Percentiles rank a stretch among this genome's conserved stretches.
Evolutionary conservation across 768 basidiomycete genomes (phyloP).

Genomic region (Amyloporia xantha): DNA sequence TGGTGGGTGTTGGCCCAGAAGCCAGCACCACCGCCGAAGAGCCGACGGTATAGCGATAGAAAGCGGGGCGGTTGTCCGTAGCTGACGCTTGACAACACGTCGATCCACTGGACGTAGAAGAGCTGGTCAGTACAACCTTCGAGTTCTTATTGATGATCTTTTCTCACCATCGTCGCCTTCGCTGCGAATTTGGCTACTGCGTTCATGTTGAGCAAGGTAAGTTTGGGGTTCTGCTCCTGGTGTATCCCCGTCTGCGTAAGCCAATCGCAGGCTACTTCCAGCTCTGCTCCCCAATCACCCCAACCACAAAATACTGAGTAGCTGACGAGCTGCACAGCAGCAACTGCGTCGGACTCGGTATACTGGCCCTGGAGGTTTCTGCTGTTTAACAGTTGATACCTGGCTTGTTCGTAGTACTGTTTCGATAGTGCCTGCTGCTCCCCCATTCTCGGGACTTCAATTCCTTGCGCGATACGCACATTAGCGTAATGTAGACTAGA

Average conservation of each 20-base stretch:
- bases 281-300: constrained; percentile 63
- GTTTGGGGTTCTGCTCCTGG: constrained; percentile 56
- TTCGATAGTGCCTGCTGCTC: constrained; percentile 52
- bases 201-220: constrained; percentile 50
- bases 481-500: constrained; percentile 63
- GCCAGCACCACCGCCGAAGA: constrained; percentile 45
- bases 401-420: constrained; percentile 65
- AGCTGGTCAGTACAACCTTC: constrained; percentile 9
- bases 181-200: constrained; percentile 50
- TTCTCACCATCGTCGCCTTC: constrained; percentile 60
- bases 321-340: constrained; percentile 70
- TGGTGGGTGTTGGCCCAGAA: constrained; percentile 38
- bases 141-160: constrained; percentile 1
- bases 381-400: constrained; percentile 49
- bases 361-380: constrained; percentile 49
- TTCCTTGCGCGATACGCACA: constrained; percentile 56
- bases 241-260: constrained; percentile 58
- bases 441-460: constrained; percentile 41
- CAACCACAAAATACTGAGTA: constrained; percentile 65
- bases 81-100: constrained; percentile 66
- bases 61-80: constrained; percentile 57
- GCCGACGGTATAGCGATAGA: constrained; percentile 55
- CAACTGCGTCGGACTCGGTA: constrained; percentile 65
- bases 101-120: constrained; percentile 54
- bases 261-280: constrained; percentile 74